Percentiles rank a stretch among this genome's conserved stretches.
phyloP scores from a whole-genome alignment of 2,329 filamentous ascomycete species.

The Coniochaeta ligniaria region DNA sequence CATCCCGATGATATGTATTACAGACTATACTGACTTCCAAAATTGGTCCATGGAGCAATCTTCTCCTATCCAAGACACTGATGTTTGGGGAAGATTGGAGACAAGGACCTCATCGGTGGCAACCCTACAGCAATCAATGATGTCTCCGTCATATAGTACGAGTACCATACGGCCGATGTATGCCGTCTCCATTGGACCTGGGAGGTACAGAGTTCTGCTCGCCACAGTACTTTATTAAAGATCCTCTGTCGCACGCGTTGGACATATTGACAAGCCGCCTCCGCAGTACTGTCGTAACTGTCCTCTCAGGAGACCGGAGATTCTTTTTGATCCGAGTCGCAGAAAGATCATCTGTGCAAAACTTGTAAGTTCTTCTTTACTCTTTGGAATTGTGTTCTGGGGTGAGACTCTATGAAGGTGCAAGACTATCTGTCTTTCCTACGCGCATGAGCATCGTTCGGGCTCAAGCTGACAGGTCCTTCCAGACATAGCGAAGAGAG shows the following conservation, averaged over 20 bases:
- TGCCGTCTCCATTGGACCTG: background rate
- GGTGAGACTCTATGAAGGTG: background rate
- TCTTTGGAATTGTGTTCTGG: background rate
- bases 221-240: constrained; percentile 1
- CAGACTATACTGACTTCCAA: background rate
- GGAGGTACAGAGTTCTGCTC: background rate
- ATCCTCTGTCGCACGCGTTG: background rate
- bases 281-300: background rate
- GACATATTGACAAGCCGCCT: background rate
- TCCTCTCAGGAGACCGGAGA: background rate
- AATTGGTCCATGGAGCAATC: background rate
- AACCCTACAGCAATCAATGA: constrained; percentile 3
- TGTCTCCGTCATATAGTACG: constrained; percentile 2
- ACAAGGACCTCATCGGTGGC: background rate
- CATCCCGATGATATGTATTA: background rate
- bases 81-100: background rate
- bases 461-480: background rate
- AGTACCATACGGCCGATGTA: background rate
- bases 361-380: background rate
- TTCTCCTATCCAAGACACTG: background rate
- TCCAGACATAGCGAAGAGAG: background rate
- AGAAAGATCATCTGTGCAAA: background rate
- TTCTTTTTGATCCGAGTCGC: background rate
- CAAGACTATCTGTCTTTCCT: background rate
- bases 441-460: background rate